These are phyloP conservation scores for Camellia japonica DNA, from an alignment of 148 eudicot species.

Conservation along the genomic window DNA sequence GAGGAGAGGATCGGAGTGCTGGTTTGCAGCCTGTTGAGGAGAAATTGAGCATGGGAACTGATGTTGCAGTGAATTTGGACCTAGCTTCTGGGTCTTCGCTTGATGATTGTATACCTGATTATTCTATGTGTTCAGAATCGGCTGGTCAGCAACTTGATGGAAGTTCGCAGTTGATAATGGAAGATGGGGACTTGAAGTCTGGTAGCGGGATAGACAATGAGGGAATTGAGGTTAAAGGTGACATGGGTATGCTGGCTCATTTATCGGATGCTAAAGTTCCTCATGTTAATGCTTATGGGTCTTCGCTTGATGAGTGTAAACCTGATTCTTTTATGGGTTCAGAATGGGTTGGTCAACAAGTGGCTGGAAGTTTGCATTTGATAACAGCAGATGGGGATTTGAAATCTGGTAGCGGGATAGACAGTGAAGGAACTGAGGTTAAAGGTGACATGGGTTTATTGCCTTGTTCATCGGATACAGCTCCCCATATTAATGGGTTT, in stretches of 20 bases:
- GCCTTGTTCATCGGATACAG: not conserved
- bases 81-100: not conserved
- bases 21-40: not conserved
- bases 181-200: not conserved
- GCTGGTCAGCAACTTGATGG: not conserved
- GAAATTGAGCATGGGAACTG: not conserved
- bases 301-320: not conserved
- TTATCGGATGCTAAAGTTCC: not conserved
- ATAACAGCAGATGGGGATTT: not conserved
- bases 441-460: not conserved
- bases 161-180: not conserved
- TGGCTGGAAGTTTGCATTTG: not conserved
- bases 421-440: slow-evolving; percentile 4
- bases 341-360: not conserved
- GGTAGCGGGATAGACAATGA: not conserved
- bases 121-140: not conserved
- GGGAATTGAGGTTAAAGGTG: slow-evolving; percentile 4
- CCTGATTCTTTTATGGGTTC: not conserved
- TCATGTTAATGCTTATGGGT: not conserved
- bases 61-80: not conserved
- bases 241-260: not conserved
- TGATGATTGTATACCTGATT: not conserved
- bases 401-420: not conserved
- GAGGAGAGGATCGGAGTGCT: not conserved
- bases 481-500: not conserved